Percentiles rank a stretch among this genome's conserved stretches.
Evolutionary conservation across 2,329 filamentous ascomycete genomes (phyloP).

Genomic region (Myriosclerotinia duriaeana): DNA sequence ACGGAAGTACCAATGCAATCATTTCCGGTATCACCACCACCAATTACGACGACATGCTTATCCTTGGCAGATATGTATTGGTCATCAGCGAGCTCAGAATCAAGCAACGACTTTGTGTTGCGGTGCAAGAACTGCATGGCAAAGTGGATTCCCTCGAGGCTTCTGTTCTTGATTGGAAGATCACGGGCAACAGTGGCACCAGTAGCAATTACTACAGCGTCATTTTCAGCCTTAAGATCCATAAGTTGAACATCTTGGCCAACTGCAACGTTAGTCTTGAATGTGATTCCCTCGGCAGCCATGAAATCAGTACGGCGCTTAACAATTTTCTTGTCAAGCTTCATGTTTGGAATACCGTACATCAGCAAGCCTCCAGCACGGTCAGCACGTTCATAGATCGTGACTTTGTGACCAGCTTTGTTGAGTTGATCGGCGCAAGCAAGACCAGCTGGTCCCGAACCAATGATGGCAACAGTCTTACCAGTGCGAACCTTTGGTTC

Average conservation of each 20-base stretch:
- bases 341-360: constrained; percentile 99
- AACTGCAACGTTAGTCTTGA: constrained; percentile 74
- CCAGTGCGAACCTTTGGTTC: constrained; percentile 79
- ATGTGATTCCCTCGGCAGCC: constrained; percentile 81
- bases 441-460: constrained; percentile 88
- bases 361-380: constrained; percentile 89
- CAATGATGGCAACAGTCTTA: constrained; percentile 85
- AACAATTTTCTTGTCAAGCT: constrained; percentile 96
- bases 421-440: constrained; percentile 92
- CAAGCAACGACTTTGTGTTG: constrained; percentile 96
- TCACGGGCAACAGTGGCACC: constrained; percentile 92
- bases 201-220: constrained; percentile 87
- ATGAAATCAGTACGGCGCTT: constrained; percentile 95
- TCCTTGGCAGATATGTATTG: constrained; percentile 91
- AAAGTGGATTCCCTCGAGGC: constrained; percentile 87
- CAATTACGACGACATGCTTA: constrained; percentile 95
- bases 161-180: constrained; percentile 84
- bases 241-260: constrained; percentile 71
- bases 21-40: constrained; percentile 95
- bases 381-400: constrained; percentile 89
- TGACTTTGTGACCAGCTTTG: constrained; percentile 83
- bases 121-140: constrained; percentile 97
- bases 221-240: constrained; percentile 70
- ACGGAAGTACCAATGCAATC: constrained; percentile 97
- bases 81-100: constrained; percentile 81